A percentile compares a stretch with the other conserved stretches of the same genome.
Evolutionary conservation across 2,329 filamentous ascomycete species (phyloP).

Genomic region (Nigrospora sphaerica): DNA sequence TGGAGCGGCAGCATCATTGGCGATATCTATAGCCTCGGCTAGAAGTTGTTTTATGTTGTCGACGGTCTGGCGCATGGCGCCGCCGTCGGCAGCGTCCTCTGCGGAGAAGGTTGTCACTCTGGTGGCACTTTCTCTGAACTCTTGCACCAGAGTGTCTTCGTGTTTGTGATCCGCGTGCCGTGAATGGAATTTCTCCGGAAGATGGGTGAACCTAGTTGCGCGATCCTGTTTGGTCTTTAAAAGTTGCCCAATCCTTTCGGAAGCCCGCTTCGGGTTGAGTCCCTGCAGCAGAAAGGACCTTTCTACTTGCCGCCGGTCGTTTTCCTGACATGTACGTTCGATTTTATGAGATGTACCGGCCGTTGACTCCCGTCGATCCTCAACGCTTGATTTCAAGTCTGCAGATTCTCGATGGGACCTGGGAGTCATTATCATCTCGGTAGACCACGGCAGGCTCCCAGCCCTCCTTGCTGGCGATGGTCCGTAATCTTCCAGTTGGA

Average conservation of each 20-base stretch:
- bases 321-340: background rate
- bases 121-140: slow-evolving; percentile 6
- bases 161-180: slow-evolving; percentile 11
- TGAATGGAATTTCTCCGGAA: slow-evolving; percentile 15
- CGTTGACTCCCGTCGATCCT: too few relatives aligned
- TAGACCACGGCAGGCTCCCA: too few relatives aligned
- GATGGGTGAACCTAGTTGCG: slow-evolving; percentile 13
- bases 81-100: slow-evolving; percentile 12
- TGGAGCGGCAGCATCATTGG: slow-evolving; percentile 30
- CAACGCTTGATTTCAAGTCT: too few relatives aligned
- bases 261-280: slow-evolving; percentile 12
- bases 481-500: too few relatives aligned
- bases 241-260: slow-evolving; percentile 19
- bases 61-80: slow-evolving; percentile 16
- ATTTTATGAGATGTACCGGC: too few relatives aligned
- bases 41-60: slow-evolving; percentile 37
- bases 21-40: slow-evolving; percentile 36
- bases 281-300: slow-evolving; percentile 6
- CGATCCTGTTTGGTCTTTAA: slow-evolving; percentile 11
- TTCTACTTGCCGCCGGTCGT: slow-evolving; percentile 2
- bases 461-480: too few relatives aligned
- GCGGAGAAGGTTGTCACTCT: slow-evolving; percentile 17
- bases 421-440: too few relatives aligned
- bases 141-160: slow-evolving; percentile 8
- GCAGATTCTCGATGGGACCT: too few relatives aligned